Percentiles rank a stretch among this genome's conserved stretches.
These are phyloP conservation scores for Lipomyces anomalus DNA, from an alignment of 805 yeast genomes.

Conservation along the genomic window DNA sequence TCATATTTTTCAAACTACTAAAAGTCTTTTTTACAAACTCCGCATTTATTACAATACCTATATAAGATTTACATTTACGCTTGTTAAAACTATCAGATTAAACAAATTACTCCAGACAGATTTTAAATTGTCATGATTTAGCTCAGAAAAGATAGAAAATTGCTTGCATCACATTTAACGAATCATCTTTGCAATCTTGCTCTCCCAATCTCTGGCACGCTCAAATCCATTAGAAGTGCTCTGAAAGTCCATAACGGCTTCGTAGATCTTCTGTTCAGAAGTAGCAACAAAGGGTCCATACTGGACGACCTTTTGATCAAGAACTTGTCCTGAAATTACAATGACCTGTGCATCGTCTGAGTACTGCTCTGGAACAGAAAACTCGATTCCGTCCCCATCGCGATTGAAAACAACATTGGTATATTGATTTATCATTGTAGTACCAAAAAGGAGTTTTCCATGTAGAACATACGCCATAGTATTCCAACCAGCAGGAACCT, in stretches of 20 bases:
- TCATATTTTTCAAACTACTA: no score
- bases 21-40: no score
- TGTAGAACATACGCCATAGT: slow-evolving; percentile 30
- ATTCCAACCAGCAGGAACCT: slow-evolving; percentile 36
- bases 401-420: slow-evolving; percentile 23
- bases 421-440: slow-evolving; percentile 19
- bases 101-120: no score
- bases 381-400: slow-evolving; percentile 27
- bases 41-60: no score
- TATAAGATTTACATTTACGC: no score
- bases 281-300: slow-evolving; percentile 90
- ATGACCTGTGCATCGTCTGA: slow-evolving; percentile 20
- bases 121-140: no score
- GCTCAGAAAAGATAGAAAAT: no score
- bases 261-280: slow-evolving; percentile 54
- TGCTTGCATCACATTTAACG: no score
- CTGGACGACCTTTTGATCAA: slow-evolving; percentile 55
- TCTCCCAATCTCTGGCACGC: slow-evolving; percentile 32
- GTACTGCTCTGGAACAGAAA: slow-evolving; percentile 23
- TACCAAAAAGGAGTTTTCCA: slow-evolving; percentile 26
- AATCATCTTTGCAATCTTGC: slow-evolving; percentile 29
- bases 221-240: slow-evolving; percentile 32
- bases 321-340: slow-evolving; percentile 28
- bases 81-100: no score
- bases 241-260: slow-evolving; percentile 72